Conservation (phyloP, 345 rosid species). For the Psidium friedrichsthalianum region DNA sequence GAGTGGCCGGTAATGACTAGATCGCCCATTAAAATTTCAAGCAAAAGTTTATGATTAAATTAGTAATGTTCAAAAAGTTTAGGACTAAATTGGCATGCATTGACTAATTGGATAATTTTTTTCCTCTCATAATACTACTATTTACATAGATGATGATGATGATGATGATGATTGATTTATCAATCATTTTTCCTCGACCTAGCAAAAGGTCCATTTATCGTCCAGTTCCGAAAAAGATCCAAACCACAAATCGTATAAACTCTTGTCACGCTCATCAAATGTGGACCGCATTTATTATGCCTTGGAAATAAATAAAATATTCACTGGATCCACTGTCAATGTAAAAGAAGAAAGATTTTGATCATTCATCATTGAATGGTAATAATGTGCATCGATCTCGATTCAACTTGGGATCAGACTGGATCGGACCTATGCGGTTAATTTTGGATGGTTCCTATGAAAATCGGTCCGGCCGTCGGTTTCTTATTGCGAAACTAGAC, state of each 20-base stretch:
- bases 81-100: too few species aligned
- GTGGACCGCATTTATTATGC: background rate
- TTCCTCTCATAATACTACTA: background rate
- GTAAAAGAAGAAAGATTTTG: background rate
- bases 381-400: too few species aligned
- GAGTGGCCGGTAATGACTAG: too few species aligned
- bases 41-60: too few species aligned
- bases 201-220: background rate
- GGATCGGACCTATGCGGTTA: too few species aligned
- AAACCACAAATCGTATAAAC: background rate
- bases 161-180: background rate
- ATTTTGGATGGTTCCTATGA: too few species aligned
- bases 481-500: too few species aligned
- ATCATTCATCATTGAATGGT: background rate
- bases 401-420: too few species aligned
- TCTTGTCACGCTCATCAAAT: background rate
- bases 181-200: background rate
- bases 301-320: background rate
- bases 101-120: too few species aligned
- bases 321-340: background rate
- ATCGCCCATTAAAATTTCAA: too few species aligned
- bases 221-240: background rate
- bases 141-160: accelerated
- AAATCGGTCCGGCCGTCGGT: too few species aligned
- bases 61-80: too few species aligned